phyloP scores from a whole-genome alignment of 2,329 filamentous ascomycete genomes.

The Harringtonia aguacate region DNA sequence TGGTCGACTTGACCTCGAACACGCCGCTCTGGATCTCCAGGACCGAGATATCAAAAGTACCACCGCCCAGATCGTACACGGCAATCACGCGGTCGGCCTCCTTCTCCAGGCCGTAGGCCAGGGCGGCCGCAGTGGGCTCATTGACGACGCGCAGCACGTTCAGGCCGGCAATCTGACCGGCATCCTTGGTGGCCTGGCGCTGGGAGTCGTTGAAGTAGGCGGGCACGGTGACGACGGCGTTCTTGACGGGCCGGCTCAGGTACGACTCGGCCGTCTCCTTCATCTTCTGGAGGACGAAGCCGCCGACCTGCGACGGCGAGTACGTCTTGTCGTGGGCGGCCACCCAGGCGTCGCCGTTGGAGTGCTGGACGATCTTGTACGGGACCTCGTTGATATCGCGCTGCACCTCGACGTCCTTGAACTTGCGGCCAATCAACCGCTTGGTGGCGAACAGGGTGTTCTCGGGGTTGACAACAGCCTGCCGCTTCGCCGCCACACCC shows the following conservation, averaged over 20 bases:
- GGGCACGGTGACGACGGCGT: conserved; percentile 97
- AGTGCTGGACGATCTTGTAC: too few relatives aligned
- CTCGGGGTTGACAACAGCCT: conserved; percentile 96
- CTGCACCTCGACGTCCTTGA: conserved; percentile 96
- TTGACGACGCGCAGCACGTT: conserved; percentile 99
- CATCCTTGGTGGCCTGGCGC: conserved; percentile 98
- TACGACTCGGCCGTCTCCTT: conserved; percentile 98
- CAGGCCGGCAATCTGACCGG: conserved; percentile 90
- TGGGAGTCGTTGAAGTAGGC: conserved; percentile 99
- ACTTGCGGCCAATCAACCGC: conserved; percentile 48
- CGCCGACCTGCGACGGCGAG: conserved; percentile 96
- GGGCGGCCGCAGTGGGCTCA: conserved; percentile 96
- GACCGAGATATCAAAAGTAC: conserved; percentile 99
- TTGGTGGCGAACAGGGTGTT: conserved; percentile 99
- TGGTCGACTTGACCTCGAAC: conserved; percentile 97
- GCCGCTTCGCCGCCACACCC: conserved; percentile 99
- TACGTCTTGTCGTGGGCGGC: conserved; percentile 89
- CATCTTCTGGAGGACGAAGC: conserved; percentile 74
- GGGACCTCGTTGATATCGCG: too few relatives aligned
- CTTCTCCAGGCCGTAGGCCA: conserved; percentile 97
- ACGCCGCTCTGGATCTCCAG: conserved; percentile 98
- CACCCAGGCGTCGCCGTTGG: conserved; percentile 94
- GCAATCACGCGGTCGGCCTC: conserved; percentile 98
- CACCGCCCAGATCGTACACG: conserved; percentile 99
- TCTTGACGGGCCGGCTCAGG: conserved; percentile 97